Base-by-base conservation (phyloP, 257 asterid species). In the Solanum ossicruentum region DNA sequence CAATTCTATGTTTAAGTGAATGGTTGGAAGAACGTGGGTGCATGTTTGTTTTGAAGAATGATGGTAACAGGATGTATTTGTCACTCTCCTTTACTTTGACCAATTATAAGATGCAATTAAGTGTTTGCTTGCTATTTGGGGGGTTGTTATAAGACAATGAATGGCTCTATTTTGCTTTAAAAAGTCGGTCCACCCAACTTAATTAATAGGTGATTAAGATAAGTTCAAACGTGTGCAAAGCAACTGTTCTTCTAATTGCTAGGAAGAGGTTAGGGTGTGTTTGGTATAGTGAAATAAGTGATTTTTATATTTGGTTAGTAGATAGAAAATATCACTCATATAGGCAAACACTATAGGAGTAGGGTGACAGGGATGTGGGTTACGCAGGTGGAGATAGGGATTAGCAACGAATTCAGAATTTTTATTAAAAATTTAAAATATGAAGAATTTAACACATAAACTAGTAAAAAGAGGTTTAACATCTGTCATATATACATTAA, bases 21-120 rank as follows among this genome's bases (percentile, higher is more conserved):
- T 70, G 80, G 86, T 84, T 56, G 60, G 57, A 55, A 80, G 56
- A 66, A 85, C 86, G 87, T 87, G 91, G 87, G 87, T 87, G 88
- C 91, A 89, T 87, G 88, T 87, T 89, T 51, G 82, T 82, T 66
- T 49, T 69, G 52, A 12, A 43, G 79, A 58, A 60, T 61, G 83
- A 51, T 26, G 60, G 47, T 26, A 28, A 52, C 8, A 52, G 23
- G 65, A 78, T 51, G 75, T 67, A 60, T 15, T 55, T 67, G 63
- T 77, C 49, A 41, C 8, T 70, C 32, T 8, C 65, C 82, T 51
- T 23, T 51, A 10, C 47, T 51, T 78, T 78, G 82, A 78, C 82
- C 28, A 51, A 78, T 78, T 28, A 78, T 26, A 45, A 20, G n/a
- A 43, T 71, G 79, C 52, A 69, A 36, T 69, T 36, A 69, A 36